Conservation (phyloP, 768 basidiomycete species). For the Naganishia onofrii region DNA sequence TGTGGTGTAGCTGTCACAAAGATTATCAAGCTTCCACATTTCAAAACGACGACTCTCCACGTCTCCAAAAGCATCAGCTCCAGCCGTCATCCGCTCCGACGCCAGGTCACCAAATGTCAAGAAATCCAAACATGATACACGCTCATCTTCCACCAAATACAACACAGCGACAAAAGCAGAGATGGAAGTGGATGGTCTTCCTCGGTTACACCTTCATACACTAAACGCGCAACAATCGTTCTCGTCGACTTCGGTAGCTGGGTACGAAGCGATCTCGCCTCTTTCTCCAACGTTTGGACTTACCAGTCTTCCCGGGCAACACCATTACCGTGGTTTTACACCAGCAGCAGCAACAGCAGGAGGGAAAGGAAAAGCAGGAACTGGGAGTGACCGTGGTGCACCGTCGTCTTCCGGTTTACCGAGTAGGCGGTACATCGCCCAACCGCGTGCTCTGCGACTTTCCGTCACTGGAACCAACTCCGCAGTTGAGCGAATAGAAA, state of each 20-base stretch:
- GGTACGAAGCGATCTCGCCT: neutral
- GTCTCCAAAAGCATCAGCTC: neutral
- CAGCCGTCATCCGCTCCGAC: neutral
- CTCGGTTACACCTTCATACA: neutral
- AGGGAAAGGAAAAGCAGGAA: neutral
- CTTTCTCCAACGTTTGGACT: neutral
- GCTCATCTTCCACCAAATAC: neutral
- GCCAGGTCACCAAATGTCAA: conserved; percentile 9
- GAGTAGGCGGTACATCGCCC: conserved; percentile 10
- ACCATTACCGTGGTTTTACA: neutral
- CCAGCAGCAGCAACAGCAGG: neutral
- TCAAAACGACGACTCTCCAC: conserved; percentile 1
- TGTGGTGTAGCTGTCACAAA: neutral
- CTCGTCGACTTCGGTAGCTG: neutral
- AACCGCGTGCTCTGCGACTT: conserved; percentile 11
- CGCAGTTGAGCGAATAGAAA: neutral
- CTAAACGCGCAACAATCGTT: neutral
- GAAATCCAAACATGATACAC: neutral
- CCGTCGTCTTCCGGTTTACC: conserved; percentile 9
- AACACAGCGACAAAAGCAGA: neutral
- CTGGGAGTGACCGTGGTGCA: no score
- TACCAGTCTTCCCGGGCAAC: neutral
- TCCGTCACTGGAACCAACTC: neutral
- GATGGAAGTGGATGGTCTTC: neutral
- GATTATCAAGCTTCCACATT: neutral